These are phyloP conservation scores for Trichoderma pleuroti DNA, from an alignment of 2,329 filamentous ascomycete species.

Conservation along the genomic window DNA sequence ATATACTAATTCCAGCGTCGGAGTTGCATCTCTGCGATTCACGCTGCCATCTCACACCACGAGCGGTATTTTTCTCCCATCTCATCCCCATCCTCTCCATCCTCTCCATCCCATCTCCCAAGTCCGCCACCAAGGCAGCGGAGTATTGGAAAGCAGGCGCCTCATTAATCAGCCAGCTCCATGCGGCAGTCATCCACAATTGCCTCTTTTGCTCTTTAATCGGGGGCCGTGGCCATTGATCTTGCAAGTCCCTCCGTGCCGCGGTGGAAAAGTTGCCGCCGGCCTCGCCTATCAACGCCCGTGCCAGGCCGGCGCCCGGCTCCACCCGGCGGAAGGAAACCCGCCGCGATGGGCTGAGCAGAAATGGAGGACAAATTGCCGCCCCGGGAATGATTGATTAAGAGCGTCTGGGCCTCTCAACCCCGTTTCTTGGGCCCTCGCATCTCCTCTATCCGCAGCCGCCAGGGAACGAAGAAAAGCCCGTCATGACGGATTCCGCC, in stretches of 20 bases:
- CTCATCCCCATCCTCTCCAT: not conserved
- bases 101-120: not conserved
- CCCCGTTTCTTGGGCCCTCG: not conserved
- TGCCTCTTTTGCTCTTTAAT: not conserved
- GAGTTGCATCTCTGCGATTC: not conserved
- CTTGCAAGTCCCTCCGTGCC: not conserved
- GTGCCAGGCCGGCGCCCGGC: not conserved
- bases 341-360: not conserved
- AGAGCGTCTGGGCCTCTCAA: not conserved
- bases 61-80: not conserved
- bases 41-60: not conserved
- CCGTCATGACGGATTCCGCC: conserved; percentile 9
- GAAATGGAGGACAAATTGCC: not conserved
- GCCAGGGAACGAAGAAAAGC: not conserved
- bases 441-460: not conserved
- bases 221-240: not conserved
- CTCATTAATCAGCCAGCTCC: not conserved
- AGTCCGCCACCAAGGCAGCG: conserved; percentile 1
- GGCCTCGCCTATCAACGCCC: not conserved
- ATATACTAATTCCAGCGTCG: not conserved
- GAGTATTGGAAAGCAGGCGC: not conserved
- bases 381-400: not conserved
- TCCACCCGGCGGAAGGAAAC: conserved; percentile 10
- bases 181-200: not conserved
- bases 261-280: conserved; percentile 10